phyloP scores from a whole-genome alignment of 805 yeast species.

The Candida ascalaphidarum region DNA sequence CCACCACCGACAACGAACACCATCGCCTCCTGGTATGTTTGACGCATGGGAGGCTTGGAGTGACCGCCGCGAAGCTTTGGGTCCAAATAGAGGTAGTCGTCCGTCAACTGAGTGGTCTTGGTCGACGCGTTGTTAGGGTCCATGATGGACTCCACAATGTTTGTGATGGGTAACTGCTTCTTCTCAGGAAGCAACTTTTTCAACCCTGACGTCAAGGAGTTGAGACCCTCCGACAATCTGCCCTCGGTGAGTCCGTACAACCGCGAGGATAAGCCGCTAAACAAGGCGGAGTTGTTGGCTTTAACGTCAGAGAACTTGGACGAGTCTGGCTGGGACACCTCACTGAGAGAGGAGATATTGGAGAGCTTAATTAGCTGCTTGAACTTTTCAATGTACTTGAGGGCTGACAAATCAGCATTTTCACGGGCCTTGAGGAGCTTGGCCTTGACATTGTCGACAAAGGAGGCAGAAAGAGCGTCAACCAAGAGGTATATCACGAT shows the following conservation, averaged over 20 bases:
- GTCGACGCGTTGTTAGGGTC: conserved; percentile 64
- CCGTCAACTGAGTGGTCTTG: conserved; percentile 65
- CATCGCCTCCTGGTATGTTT: conserved; percentile 68
- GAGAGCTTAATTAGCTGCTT: conserved; percentile 64
- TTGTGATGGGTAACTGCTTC: conserved; percentile 81
- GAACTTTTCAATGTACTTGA: conserved; percentile 68
- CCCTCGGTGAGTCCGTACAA: conserved; percentile 81
- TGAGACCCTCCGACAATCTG: conserved; percentile 79
- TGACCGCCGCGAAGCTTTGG: conserved; percentile 88
- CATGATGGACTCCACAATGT: conserved; percentile 85
- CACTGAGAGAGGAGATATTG: conserved; percentile 9
- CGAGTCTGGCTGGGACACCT: conserved; percentile 4
- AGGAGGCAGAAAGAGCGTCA: conserved; percentile 24
- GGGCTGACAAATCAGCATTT: conserved; percentile 47
- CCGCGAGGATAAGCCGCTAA: conserved; percentile 67
- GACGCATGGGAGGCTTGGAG: conserved; percentile 81
- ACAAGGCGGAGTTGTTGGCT: conserved; percentile 45
- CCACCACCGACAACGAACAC: conserved; percentile 98
- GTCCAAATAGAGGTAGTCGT: conserved; percentile 84
- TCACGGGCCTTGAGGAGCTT: conserved; percentile 41
- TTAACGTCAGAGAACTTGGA: conserved; percentile 5
- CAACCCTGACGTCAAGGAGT: conserved; percentile 79
- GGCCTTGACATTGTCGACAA: conserved; percentile 45
- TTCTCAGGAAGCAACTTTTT: conserved; percentile 83
- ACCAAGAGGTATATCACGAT: conserved; percentile 60